These are phyloP conservation scores for Boletales sp. DNA, from an alignment of 768 basidiomycete genomes.

Conservation along the genomic window DNA sequence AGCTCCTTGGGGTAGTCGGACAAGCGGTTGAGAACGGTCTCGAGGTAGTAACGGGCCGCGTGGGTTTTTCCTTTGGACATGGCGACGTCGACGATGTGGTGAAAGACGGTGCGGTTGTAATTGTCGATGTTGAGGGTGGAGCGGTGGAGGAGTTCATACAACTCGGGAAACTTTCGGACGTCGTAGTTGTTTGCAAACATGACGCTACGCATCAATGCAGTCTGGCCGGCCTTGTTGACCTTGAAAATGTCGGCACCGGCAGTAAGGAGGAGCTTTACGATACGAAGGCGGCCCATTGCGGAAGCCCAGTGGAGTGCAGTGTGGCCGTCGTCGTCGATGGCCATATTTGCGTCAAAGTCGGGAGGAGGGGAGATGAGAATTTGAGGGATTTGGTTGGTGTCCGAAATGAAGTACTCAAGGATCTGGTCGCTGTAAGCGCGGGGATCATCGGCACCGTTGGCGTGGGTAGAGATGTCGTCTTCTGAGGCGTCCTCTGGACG, in stretches of 20 bases:
- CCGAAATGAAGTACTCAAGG: constrained; percentile 97
- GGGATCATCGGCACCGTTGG: constrained; percentile 50
- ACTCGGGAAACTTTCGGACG: constrained; percentile 95
- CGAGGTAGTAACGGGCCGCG: constrained; percentile 98
- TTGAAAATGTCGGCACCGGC: constrained; percentile 97
- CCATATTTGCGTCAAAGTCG: constrained; percentile 93
- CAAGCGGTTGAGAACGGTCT: constrained; percentile 83
- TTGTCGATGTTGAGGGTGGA: constrained; percentile 99
- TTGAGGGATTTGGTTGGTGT: constrained; percentile 86
- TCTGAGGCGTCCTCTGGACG: constrained; percentile 45
- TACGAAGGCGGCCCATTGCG: constrained; percentile 96
- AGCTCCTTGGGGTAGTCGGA: constrained; percentile 93
- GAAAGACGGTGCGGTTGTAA: constrained; percentile 95
- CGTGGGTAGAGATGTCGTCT: constrained; percentile 33
- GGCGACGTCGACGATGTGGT: constrained; percentile 96
- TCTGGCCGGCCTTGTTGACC: constrained; percentile 95
- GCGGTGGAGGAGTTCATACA: constrained; percentile 95
- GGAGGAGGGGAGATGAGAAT: constrained; percentile 83
- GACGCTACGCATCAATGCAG: constrained; percentile 95
- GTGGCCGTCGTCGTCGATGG: constrained; percentile 97
- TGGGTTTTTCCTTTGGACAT: constrained; percentile 98
- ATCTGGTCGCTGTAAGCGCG: constrained; percentile 92
- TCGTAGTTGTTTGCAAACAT: constrained; percentile 99
- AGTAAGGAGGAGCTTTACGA: constrained; percentile 90
- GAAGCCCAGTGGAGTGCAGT: constrained; percentile 98